A percentile compares a stretch with the other conserved stretches of the same genome.
Evolutionary conservation across 768 basidiomycete genomes (phyloP).

Genomic region (Lactarius tabidus): DNA sequence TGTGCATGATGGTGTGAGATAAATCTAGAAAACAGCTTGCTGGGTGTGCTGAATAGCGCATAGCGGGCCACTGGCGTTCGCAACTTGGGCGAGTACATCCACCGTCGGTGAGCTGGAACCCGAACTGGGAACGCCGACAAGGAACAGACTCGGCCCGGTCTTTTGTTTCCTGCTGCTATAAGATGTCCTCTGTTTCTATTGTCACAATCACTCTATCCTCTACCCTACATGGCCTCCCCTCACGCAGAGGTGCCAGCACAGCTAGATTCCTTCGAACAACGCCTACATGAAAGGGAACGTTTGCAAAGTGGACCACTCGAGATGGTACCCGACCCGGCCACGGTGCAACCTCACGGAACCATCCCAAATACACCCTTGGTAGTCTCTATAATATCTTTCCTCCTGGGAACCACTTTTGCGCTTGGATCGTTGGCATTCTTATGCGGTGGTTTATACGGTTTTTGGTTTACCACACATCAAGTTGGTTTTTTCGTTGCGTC

Average conservation of each 20-base stretch:
- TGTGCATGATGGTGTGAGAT: slow-evolving; percentile 32
- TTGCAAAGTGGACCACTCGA: slow-evolving; percentile 41
- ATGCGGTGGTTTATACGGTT: slow-evolving; percentile 40
- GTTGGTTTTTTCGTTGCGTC: slow-evolving; percentile 80
- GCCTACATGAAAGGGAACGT: slow-evolving; percentile 41
- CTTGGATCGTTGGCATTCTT: slow-evolving; percentile 51
- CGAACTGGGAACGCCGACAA: background rate
- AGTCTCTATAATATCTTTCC: slow-evolving; percentile 72
- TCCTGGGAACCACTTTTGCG: slow-evolving; percentile 72
- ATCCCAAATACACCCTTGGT: slow-evolving; percentile 90
- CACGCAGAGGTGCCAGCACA: slow-evolving; percentile 1
- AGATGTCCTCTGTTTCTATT: background rate
- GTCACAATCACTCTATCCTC: background rate
- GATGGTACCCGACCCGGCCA: slow-evolving; percentile 46
- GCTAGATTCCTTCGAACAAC: slow-evolving; percentile 39
- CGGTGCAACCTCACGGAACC: slow-evolving; percentile 42
- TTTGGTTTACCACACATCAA: slow-evolving; percentile 68
- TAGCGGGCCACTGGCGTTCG: slow-evolving; percentile 2
- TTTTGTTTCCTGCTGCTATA: background rate
- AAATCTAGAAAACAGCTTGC: slow-evolving; percentile 2
- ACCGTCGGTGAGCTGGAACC: background rate
- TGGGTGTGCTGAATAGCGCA: background rate
- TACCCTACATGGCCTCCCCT: slow-evolving; percentile 1
- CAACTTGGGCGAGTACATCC: slow-evolving; percentile 13
- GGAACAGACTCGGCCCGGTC: background rate